Base-by-base conservation (phyloP, 176 grass and related monocot species). In the Avena atlantica region DNA sequence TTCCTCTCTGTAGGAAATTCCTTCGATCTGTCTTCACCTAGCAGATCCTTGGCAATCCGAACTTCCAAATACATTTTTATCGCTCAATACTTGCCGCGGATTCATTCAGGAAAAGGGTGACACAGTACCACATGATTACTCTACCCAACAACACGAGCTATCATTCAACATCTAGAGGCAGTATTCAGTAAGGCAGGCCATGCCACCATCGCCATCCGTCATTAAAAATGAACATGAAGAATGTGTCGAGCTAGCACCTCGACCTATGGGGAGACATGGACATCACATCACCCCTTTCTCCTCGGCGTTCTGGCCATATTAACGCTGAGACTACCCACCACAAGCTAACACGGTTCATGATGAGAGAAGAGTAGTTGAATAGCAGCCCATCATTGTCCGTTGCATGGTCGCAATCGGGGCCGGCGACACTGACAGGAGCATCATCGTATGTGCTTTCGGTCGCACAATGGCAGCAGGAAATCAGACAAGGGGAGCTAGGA, bases 141-240 rank as follows among this genome's bases (percentile, higher is more conserved):
- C 64, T 36, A 27, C 27, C 27, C 64, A 67, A 13, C 64, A 67
- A 36, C 8, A 16, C 65, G 27, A 27, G 15, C 29, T 37, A 69
- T 36, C 14, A 69, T 7, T 69, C 14, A 19, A 14, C 29, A 36
- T 69, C 65, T 36, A 69, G 14, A 69, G 14, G 36, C 29, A 69
- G 29, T 15, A 69, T 37, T 37, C 14, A 69, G 31, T 31, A 69
- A 69, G 65, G 29, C 29, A 37, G 7, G 15, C 65, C 29, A 69
- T 37, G 2, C 29, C 65, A 36, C 15, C 27, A 14, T 69, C 31
- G 29, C 29, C 31, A 69, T 69, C 65, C 17, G 8, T 14, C 29
- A 69, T 69, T 6, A 69, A 27, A 69, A 14, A 69, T 19, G 29
- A 69, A 69, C 65, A 69, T 68, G 64, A 27, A 68, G 27, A 68